Conservation (phyloP, 2,329 filamentous ascomycete genomes). For the Penicillium freii region DNA sequence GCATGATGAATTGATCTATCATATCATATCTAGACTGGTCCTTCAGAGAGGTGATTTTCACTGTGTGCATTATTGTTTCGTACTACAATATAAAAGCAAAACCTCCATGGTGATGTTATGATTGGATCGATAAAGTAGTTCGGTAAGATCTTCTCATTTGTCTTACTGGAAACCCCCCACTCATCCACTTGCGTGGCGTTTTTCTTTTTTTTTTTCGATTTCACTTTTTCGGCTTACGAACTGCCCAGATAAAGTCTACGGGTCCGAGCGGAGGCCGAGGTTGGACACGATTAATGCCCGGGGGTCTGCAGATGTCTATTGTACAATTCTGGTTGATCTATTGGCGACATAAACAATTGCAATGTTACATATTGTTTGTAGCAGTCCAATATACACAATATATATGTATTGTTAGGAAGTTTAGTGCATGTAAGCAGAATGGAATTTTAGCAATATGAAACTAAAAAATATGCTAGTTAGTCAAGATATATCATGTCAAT, state of each 20-base stretch:
- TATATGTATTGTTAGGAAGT: too few relatives aligned
- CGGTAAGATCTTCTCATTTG: neutral
- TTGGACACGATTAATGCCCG: neutral
- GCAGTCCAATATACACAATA: neutral
- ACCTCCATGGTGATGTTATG: neutral
- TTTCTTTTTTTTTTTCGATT: neutral
- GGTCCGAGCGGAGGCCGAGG: neutral
- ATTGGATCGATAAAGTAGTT: constrained; percentile 1
- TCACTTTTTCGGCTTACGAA: neutral
- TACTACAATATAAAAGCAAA: neutral
- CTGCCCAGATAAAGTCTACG: neutral
- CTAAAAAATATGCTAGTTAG: constrained; percentile 17
- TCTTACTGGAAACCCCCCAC: neutral
- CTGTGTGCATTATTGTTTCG: neutral
- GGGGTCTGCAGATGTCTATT: too few relatives aligned
- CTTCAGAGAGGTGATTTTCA: neutral
- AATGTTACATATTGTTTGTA: neutral
- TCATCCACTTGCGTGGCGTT: neutral
- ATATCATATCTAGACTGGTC: neutral
- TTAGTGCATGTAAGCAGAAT: constrained; percentile 6
- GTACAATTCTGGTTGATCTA: neutral
- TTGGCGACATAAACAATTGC: neutral
- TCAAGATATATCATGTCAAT: constrained; percentile 23
- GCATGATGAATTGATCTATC: constrained; percentile 1
- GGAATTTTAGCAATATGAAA: constrained; percentile 7